A percentile compares a stretch with the other conserved stretches of the same genome.
Conservation (phyloP, 2,329 filamentous ascomycete genomes). For the Aspergillus puulaauensis region DNA sequence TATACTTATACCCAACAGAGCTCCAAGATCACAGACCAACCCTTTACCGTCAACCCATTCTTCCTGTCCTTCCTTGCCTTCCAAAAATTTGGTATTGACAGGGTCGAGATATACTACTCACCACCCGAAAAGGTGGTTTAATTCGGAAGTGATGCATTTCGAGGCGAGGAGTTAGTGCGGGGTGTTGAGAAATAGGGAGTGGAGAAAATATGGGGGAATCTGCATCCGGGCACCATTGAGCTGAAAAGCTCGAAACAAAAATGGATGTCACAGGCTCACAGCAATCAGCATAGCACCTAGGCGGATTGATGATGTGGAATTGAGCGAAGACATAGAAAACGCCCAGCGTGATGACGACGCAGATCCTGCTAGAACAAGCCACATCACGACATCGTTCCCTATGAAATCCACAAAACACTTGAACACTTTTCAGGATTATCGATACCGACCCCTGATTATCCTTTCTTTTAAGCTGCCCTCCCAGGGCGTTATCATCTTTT, state of each 20-base stretch:
- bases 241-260: not conserved
- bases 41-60: constrained; percentile 67
- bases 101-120: constrained; percentile 70
- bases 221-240: not conserved
- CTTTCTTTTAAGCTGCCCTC: too few relatives aligned
- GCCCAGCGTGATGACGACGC: too few relatives aligned
- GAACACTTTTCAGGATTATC: too few relatives aligned
- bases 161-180: not conserved
- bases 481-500: too few relatives aligned
- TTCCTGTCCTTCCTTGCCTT: constrained; percentile 42
- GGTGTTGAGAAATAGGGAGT: not conserved
- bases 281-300: too few relatives aligned
- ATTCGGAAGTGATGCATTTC: not conserved
- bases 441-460: too few relatives aligned
- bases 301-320: too few relatives aligned
- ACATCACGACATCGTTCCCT: too few relatives aligned
- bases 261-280: not conserved
- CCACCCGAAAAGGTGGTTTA: constrained; percentile 57
- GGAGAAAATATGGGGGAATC: not conserved
- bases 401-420: too few relatives aligned
- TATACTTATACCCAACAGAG: not conserved
- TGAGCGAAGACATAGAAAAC: too few relatives aligned
- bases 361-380: not conserved
- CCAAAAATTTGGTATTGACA: constrained; percentile 62
- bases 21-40: constrained; percentile 38